A percentile compares a stretch with the other conserved stretches of the same genome.
phyloP scores from a whole-genome alignment of 2,329 filamentous ascomycete genomes.

The Beauveria pseudobassiana region DNA sequence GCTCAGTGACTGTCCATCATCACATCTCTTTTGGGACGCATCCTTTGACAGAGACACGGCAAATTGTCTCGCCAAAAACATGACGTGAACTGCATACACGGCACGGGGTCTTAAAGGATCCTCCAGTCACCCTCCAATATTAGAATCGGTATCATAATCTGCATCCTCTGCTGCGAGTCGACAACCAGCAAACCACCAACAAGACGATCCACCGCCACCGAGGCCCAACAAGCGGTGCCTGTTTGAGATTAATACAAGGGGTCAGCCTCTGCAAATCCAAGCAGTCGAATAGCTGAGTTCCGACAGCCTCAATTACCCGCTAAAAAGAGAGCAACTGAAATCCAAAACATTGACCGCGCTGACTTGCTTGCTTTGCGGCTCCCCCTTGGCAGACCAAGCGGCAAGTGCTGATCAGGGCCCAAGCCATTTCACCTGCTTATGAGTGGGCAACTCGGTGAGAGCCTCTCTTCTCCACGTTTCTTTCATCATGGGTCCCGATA shows the following conservation, averaged over 20 bases:
- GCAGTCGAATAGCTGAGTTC: background rate
- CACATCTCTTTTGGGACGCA: no score
- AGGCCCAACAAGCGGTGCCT: background rate
- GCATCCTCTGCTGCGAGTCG: slow-evolving; percentile 1
- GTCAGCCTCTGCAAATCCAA: background rate
- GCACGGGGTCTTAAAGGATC: background rate
- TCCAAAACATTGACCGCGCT: background rate
- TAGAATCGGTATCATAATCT: slow-evolving; percentile 11
- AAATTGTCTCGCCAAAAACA: no score
- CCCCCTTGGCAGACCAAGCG: background rate
- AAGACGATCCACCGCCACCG: background rate
- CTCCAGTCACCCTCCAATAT: slow-evolving; percentile 8
- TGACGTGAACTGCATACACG: no score
- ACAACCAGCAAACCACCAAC: background rate
- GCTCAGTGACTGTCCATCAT: no score
- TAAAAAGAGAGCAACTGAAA: background rate
- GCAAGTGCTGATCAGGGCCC: background rate
- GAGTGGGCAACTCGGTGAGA: background rate
- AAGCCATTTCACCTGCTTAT: background rate
- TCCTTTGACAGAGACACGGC: no score
- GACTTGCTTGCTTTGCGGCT: background rate
- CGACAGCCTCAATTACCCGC: background rate
- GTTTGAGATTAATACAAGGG: slow-evolving; percentile 10
- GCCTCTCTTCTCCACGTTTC: background rate
- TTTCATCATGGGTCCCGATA: background rate